Base-by-base conservation (phyloP, 108 stramenopile species). In the Discostella pseudostelligera region DNA sequence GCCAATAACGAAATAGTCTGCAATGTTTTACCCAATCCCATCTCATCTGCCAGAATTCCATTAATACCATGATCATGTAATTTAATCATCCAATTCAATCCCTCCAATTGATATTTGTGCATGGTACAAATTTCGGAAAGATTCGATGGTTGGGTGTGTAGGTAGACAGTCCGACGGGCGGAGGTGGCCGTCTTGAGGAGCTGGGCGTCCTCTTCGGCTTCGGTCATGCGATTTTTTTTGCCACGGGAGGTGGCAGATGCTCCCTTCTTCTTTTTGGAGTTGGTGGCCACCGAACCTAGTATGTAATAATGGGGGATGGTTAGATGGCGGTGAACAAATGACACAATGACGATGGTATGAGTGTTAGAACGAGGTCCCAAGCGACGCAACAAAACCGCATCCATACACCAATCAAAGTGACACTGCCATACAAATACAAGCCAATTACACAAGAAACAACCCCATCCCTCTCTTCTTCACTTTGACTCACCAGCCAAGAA, bases 41-140 rank as follows among this genome's bases (percentile, higher is more conserved):
- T 93, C 76, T 99, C 99, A 72, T 99, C 99, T 0, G 97, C 99
- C n/a, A 99, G 76, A 67, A 99, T 98, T 7, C 98, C 97, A 81
- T 97, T 99, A 63, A 99, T 95, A 39, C 96, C 96, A 57, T 96
- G 95, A 78, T 98, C 97, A 76, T 99, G 95, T 39, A 98, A 86
- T 63, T 96, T 96, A 80, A 99, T 96, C 72, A 99, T 70, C 99
- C 99, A 99, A 76, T 98, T 99, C 61, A 99, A 80, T 29, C 99
- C 99, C 81, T 98, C 99, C 26, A 99, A 74, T 78, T 99, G 99
- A 76, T 99, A 99, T 19, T 74, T 74, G 55, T 98, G 96, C 97
- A 99, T 97, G 29, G 84, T 93, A 58, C 96, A 96, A 43, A 85
- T 74, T 11, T 40, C 25, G 14, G 89, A 83, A 43, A 97, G 66